These are phyloP conservation scores for Myxozyma monticola DNA, from an alignment of 805 yeast species.

Conservation along the genomic window DNA sequence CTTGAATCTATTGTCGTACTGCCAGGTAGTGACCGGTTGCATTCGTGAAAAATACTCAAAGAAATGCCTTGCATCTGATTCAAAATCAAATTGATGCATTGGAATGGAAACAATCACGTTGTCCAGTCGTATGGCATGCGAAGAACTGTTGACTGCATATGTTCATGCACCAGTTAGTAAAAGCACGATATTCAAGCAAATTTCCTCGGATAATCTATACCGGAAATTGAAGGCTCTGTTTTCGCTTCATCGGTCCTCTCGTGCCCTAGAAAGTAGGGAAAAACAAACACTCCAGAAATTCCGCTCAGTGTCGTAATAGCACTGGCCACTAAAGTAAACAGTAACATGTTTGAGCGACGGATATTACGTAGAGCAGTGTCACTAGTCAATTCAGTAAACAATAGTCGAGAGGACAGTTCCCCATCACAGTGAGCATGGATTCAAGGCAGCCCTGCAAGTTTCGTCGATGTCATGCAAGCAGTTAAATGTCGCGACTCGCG, in stretches of 20 bases:
- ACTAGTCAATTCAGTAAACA: too few relatives aligned
- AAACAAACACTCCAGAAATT: too few relatives aligned
- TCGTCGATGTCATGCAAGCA: background rate
- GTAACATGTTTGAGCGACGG: too few relatives aligned
- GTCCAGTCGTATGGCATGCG: background rate
- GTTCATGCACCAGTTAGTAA: background rate
- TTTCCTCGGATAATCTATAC: background rate
- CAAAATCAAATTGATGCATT: too few relatives aligned
- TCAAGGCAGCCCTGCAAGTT: background rate
- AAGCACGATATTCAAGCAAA: background rate
- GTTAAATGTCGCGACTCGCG: background rate
- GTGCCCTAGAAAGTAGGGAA: too few relatives aligned
- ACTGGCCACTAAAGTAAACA: too few relatives aligned
- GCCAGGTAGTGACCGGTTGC: background rate
- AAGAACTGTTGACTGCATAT: background rate
- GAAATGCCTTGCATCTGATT: too few relatives aligned
- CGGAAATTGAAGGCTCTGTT: background rate
- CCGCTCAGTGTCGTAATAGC: too few relatives aligned
- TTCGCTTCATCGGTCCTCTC: too few relatives aligned
- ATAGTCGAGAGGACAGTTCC: too few relatives aligned
- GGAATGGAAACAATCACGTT: background rate
- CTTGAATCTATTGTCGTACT: background rate
- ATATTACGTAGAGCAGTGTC: too few relatives aligned
- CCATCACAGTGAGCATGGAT: background rate
- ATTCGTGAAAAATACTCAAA: conserved; percentile 1